A percentile compares a stretch with the other conserved stretches of the same genome.
phyloP scores from a whole-genome alignment of 1,284 basidiomycete species.

The Tilletiaria anomala region DNA sequence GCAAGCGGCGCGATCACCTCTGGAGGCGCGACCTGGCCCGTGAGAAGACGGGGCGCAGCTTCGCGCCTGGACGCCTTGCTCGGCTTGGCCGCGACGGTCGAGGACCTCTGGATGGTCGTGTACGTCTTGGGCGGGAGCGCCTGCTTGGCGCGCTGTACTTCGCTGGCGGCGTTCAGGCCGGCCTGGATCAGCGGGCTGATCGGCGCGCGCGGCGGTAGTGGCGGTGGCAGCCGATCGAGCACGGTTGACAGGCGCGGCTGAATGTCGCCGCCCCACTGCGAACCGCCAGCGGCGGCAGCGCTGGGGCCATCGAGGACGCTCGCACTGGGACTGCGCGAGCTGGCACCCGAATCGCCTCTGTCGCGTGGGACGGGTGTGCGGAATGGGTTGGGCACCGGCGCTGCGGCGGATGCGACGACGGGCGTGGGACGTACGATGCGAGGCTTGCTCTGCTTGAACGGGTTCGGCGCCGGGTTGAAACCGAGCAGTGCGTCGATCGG shows the following conservation, averaged over 20 bases:
- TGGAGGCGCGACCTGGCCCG: neutral
- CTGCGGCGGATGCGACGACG: conserved; percentile 10
- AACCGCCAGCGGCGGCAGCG: no score
- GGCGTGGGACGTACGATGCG: conserved; percentile 30
- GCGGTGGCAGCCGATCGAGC: conserved; percentile 12
- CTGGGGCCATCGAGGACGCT: no score
- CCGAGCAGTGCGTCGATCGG: conserved; percentile 12
- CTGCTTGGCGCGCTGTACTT: conserved; percentile 29
- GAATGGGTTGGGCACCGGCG: conserved; percentile 6
- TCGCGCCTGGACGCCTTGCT: neutral
- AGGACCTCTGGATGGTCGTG: conserved; percentile 30
- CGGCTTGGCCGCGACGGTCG: conserved; percentile 10
- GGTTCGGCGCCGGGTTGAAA: conserved; percentile 29
- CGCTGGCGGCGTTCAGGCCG: conserved; percentile 29
- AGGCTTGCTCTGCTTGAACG: conserved; percentile 30
- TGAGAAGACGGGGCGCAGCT: neutral
- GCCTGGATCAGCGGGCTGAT: conserved; percentile 38
- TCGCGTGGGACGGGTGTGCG: neutral
- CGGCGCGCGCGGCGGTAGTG: conserved; percentile 25
- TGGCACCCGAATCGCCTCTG: neutral
- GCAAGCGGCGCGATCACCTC: neutral
- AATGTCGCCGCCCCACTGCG: neutral
- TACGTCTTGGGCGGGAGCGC: conserved; percentile 37
- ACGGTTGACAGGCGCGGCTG: conserved; percentile 2
- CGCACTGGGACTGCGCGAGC: no score